These are phyloP conservation scores for Trichoderma cornu-damae DNA, from an alignment of 2,329 filamentous ascomycete species.

Conservation along the genomic window DNA sequence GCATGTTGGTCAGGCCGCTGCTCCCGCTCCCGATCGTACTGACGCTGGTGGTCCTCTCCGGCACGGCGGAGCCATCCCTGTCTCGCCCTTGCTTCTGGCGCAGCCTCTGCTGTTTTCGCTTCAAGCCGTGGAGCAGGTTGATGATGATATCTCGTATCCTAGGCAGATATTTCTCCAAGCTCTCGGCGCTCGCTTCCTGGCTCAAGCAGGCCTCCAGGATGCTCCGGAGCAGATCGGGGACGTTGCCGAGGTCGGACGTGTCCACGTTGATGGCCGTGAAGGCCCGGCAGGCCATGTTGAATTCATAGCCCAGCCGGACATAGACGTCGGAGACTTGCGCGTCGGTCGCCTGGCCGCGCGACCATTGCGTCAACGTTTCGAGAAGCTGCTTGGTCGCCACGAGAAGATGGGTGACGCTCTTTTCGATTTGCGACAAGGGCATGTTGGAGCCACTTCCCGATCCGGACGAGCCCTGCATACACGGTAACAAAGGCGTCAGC, in stretches of 20 bases:
- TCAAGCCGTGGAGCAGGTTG: conserved; percentile 89
- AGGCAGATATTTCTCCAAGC: conserved; percentile 87
- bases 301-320: conserved; percentile 94
- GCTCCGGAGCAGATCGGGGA: conserved; percentile 81
- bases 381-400: conserved; percentile 97
- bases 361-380: conserved; percentile 97
- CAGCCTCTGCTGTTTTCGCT: conserved; percentile 92
- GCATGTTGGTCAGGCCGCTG: conserved; percentile 50
- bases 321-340: conserved; percentile 97
- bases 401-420: conserved; percentile 94
- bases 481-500: conserved; percentile 26
- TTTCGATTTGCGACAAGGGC: conserved; percentile 91
- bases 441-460: conserved; percentile 62
- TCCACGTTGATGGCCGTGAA: conserved; percentile 97
- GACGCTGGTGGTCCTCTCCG: conserved; percentile 52
- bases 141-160: conserved; percentile 98
- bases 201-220: conserved; percentile 95
- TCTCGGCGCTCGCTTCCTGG: conserved; percentile 90
- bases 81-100: conserved; percentile 57
- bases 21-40: conserved; percentile 54
- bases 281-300: conserved; percentile 96
- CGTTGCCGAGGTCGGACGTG: conserved; percentile 87
- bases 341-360: conserved; percentile 83
- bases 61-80: conserved; percentile 38
- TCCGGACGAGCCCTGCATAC: conserved; percentile 43